Evolutionary conservation across 345 rosid genomes (phyloP), one percentile per base, ranked within the genome.

Genomic region (Bruguiera gymnorhiza): DNA sequence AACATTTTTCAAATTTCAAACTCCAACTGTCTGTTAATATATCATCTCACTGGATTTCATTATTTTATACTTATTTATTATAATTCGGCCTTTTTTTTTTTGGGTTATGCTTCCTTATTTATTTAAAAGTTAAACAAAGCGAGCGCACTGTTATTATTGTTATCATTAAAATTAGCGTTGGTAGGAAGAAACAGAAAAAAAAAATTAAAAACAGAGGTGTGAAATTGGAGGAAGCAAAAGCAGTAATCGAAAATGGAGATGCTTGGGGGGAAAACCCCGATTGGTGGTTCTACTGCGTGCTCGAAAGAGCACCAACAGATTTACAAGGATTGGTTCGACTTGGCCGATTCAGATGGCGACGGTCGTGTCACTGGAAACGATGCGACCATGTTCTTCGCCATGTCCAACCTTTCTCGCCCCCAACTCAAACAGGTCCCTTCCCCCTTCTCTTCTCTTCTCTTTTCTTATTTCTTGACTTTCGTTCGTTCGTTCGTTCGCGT

Each of bases 341-440:
- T 83, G 32, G 92, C 88, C 69, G 98, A 93, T 83, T 79, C 92
- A 81, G 97, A 93, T 59, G 93, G 91, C 62, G 98, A 93, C 52
- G 96, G 97, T 13, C 92, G 97, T 39, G 71, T 93, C 66, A 86
- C 89, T 6, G 97, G 97, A 43, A 83, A 79, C 48, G 96, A 91
- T 61, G 97, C 96, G 27, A 89, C 88, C 0, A 83, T 83, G 79
- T 91, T 94, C 86, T 91, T 93, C 70, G 68, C 90, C 19, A 72
- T 88, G 88, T 87, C 97, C 30, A 91, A 89, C 61, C 91, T 94
- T 68, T 84, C 95, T 70, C 96, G 98, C 16, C 90, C 79, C 57
- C 88, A 94, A 80, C 98, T 94, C 72, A 94, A 94, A 80, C 94
- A 91, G 95, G 96, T 87, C 23, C 20, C 65, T 24, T 2, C 5